Base-by-base conservation (phyloP, 2,329 filamentous ascomycete species). In the Lecanicillium sp. region DNA sequence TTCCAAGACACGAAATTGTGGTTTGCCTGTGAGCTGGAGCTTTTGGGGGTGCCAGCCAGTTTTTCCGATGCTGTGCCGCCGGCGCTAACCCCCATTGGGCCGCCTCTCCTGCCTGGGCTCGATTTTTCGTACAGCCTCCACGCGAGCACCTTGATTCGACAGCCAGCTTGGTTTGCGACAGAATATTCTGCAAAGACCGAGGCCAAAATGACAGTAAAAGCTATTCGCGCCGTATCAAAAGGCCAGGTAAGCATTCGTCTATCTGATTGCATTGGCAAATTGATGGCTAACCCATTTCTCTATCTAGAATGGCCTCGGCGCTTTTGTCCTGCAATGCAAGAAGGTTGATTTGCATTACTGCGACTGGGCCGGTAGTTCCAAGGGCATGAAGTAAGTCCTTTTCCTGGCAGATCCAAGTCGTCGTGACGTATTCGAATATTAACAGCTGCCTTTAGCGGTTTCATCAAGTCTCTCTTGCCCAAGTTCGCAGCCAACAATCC, bases 281-380 rank as follows among this genome's bases (percentile, higher is more conserved):
- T 32, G 5, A 14, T 25, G 40, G 36, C 42, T 52, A 36, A 49
- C 43, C 44, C 11, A 25, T 6, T 7, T 25, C 11, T 29, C 31
- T 18, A 29, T 25, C 6, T 25, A 97, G 89, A 97, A 98, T 70
- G 92, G 92, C 73, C 74, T 97, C 51, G 90, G 90, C 55, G 86
- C 89, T 60, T 97, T 97, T 71, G 87, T 98, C 64, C 78, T 96
- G 42, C 90, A 95, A 71, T 98, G 92, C 79, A 94, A 87, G 72
- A 85, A 83, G 58, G 72, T 98, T 61, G 87, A 95, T 62, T 87
- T 98, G 58, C 86, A 94, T 69, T 98, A 95, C 71, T 97, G 92
- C 71, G 88, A 97, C 73, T 89, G 84, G 78, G 87, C 85, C 42
- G 92, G 89, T 46, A 94, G 87, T 62, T 97, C 90, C 28, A 79